Evolutionary conservation across 371 early-diverging fungal species (phyloP).

Genomic region (Saksenaea vasiformis): DNA sequence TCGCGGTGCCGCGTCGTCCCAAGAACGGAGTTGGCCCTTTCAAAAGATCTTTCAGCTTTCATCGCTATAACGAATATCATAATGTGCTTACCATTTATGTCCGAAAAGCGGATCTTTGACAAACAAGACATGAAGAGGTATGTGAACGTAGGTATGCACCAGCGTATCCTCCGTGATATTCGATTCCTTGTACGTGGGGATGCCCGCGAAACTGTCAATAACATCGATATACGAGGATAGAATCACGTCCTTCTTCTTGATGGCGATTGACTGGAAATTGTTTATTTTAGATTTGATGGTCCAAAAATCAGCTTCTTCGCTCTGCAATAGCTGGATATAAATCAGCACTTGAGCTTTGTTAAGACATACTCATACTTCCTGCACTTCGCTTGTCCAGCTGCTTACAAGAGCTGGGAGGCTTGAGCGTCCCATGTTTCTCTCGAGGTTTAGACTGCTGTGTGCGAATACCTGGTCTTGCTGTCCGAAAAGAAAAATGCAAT

Average conservation of each 20-base stretch:
- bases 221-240: not conserved
- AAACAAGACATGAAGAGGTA: not conserved
- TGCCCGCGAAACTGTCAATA: not conserved
- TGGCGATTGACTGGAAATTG: not conserved
- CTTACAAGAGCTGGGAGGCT: not conserved
- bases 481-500: not conserved
- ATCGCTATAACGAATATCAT: not conserved
- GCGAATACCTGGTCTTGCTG: not conserved
- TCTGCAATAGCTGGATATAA: not conserved
- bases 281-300: not conserved
- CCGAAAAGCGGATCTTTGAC: not conserved
- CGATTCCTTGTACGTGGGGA: not conserved
- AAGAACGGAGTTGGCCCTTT: not conserved
- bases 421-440: not conserved
- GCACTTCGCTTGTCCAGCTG: not conserved
- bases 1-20: not conserved
- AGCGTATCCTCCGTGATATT: not conserved
- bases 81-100: not conserved
- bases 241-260: not conserved
- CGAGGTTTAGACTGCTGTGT: not conserved
- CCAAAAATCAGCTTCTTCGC: not conserved
- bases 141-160: not conserved
- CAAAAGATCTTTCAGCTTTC: not conserved
- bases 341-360: not conserved
- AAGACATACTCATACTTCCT: not conserved